Evolutionary conservation across 306 rosid genomes (phyloP).

Genomic region (Vigna hirtella): DNA sequence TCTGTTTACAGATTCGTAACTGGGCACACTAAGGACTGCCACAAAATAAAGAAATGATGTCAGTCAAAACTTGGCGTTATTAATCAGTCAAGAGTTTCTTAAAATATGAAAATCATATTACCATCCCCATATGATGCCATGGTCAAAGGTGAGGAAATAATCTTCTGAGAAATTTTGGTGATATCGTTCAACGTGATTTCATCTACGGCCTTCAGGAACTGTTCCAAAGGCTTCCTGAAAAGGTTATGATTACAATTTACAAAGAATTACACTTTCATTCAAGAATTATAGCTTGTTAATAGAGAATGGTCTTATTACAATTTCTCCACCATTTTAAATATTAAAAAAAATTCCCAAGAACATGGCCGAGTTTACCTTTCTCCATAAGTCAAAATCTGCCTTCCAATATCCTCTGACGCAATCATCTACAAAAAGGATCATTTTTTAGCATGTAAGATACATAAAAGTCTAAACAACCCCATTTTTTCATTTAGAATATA

Average conservation of each 20-base stretch:
- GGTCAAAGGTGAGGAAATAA: slow-evolving; percentile 91
- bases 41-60: neutral
- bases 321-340: neutral
- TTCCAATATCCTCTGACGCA: slow-evolving; percentile 92
- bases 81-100: slow-evolving; percentile 10
- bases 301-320: neutral
- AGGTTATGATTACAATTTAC: neutral
- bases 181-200: slow-evolving; percentile 78
- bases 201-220: slow-evolving; percentile 83
- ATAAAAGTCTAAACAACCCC: slow-evolving; percentile 19
- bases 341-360: neutral
- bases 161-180: slow-evolving; percentile 64
- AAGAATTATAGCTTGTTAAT: neutral
- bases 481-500: neutral
- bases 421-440: slow-evolving; percentile 66
- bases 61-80: neutral
- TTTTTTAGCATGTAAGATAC: slow-evolving; percentile 6
- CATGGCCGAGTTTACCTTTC: slow-evolving; percentile 65
- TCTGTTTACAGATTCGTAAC: slow-evolving; percentile 76
- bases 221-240: slow-evolving; percentile 89
- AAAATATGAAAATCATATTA: slow-evolving; percentile 32
- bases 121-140: slow-evolving; percentile 97
- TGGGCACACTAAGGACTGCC: slow-evolving; percentile 84
- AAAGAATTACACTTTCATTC: slow-evolving; percentile 18
- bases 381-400: slow-evolving; percentile 96